Conservation (phyloP, 208 protist species). For the Trichomonas tenax region DNA sequence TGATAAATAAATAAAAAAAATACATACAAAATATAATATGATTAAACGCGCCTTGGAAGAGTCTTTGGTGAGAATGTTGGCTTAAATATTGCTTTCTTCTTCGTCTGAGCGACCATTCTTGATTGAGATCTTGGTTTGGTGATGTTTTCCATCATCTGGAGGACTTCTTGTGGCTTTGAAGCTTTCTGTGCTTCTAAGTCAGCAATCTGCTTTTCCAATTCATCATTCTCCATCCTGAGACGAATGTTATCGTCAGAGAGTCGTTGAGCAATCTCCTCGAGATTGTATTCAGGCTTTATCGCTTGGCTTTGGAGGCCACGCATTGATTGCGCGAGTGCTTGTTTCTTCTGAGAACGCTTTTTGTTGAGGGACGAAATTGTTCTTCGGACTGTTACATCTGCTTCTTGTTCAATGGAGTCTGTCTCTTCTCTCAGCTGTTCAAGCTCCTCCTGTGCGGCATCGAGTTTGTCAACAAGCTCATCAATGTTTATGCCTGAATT, state of each 20-base stretch:
- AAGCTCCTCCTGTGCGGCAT: not conserved
- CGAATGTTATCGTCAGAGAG: not conserved
- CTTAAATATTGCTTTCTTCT: not conserved
- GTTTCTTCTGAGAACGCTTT: not conserved
- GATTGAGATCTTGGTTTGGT: not conserved
- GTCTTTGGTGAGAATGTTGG: not conserved
- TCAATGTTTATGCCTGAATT: not conserved
- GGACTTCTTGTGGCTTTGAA: not conserved
- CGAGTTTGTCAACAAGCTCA: not conserved
- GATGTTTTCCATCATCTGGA: not conserved
- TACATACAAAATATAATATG: not conserved
- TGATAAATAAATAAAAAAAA: not conserved
- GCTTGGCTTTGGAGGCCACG: not conserved
- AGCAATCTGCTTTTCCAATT: not conserved
- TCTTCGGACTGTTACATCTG: not conserved
- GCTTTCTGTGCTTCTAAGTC: not conserved
- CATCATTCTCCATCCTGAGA: not conserved
- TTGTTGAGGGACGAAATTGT: not conserved
- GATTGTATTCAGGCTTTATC: not conserved
- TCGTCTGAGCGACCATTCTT: not conserved
- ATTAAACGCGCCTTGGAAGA: not conserved
- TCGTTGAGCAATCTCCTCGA: not conserved
- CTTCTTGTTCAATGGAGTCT: not conserved
- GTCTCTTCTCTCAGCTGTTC: not conserved
- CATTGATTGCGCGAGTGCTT: not conserved